phyloP scores from a whole-genome alignment of 2,329 filamentous ascomycete species.

The Magnaporthiopsis rhizophila region DNA sequence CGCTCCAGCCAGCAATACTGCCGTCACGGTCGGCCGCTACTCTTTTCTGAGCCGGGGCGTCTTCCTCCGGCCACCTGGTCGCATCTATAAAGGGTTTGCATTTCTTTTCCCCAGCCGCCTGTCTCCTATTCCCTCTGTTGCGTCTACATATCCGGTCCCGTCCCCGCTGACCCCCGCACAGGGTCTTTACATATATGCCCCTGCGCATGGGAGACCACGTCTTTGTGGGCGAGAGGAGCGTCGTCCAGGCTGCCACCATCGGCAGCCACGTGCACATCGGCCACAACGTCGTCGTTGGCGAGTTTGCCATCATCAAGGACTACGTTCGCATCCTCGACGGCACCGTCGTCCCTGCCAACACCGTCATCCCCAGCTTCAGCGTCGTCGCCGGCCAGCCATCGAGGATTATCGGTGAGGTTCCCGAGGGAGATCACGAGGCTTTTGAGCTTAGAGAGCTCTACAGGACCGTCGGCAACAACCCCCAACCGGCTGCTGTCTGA shows the following conservation, averaged over 20 bases:
- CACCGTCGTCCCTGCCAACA: constrained; percentile 73
- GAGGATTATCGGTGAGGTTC: constrained; percentile 72
- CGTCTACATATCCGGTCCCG: neutral
- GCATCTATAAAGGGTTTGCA: constrained; percentile 64
- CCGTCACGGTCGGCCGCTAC: constrained; percentile 85
- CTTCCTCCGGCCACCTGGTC: constrained; percentile 73
- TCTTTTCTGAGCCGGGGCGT: constrained; percentile 77
- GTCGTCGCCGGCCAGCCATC: constrained; percentile 82
- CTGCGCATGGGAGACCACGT: constrained; percentile 93
- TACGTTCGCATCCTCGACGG: constrained; percentile 83
- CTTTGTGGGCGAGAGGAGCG: constrained; percentile 67
- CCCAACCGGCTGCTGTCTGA: constrained; percentile 29
- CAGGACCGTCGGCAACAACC: constrained; percentile 54
- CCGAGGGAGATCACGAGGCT: constrained; percentile 58
- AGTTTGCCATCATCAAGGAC: constrained; percentile 89
- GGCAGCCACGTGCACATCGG: constrained; percentile 84
- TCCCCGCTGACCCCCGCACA: constrained; percentile 16
- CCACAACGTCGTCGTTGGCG: constrained; percentile 65
- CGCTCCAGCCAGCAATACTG: constrained; percentile 46
- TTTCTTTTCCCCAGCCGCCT: neutral
- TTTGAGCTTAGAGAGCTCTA: constrained; percentile 59
- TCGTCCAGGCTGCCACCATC: constrained; percentile 77
- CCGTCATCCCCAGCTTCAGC: constrained; percentile 88
- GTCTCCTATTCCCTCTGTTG: neutral
- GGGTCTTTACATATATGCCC: constrained; percentile 70